Percentiles rank a stretch among this genome's conserved stretches.
Evolutionary conservation across 2,329 filamentous ascomycete species (phyloP).

Genomic region (Phoma sp.): DNA sequence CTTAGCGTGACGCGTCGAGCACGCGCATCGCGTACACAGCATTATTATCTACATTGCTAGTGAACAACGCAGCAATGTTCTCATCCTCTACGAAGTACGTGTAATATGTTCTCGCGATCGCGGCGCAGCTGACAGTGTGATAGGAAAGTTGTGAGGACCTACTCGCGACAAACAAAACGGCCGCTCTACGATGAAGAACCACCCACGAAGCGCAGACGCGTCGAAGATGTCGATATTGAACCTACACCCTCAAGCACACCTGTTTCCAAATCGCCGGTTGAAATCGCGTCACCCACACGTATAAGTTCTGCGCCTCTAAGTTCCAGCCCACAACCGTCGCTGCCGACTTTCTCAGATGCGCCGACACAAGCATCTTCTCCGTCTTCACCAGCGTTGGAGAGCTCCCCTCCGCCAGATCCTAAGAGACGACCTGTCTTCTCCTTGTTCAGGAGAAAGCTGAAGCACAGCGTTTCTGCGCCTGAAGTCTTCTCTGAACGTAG

Average conservation of each 20-base stretch:
- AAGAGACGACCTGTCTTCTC: conserved; percentile 59
- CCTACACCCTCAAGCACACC: conserved; percentile 22
- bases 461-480: conserved; percentile 20
- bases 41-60: conserved; percentile 14
- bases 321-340: conserved; percentile 44
- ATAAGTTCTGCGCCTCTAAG: conserved; percentile 26
- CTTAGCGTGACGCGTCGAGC: conserved; percentile 31
- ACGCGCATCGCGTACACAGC: conserved; percentile 30
- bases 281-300: conserved; percentile 10
- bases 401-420: conserved; percentile 33
- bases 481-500: conserved; percentile 34
- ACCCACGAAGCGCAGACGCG: conserved; percentile 47
- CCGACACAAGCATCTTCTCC: conserved; percentile 37
- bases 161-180: conserved; percentile 46
- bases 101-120: background rate
- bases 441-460: conserved; percentile 49
- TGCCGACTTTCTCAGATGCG: conserved; percentile 53
- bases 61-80: conserved; percentile 30
- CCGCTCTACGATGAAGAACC: conserved; percentile 42
- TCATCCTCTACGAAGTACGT: conserved; percentile 36
- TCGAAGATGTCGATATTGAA: conserved; percentile 27
- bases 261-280: background rate
- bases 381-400: conserved; percentile 37
- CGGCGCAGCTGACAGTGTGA: conserved; percentile 19
- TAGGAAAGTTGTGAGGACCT: conserved; percentile 45